These are phyloP conservation scores for Neofusicoccum kwambonambiense DNA, from an alignment of 2,329 filamentous ascomycete species.

Conservation along the genomic window DNA sequence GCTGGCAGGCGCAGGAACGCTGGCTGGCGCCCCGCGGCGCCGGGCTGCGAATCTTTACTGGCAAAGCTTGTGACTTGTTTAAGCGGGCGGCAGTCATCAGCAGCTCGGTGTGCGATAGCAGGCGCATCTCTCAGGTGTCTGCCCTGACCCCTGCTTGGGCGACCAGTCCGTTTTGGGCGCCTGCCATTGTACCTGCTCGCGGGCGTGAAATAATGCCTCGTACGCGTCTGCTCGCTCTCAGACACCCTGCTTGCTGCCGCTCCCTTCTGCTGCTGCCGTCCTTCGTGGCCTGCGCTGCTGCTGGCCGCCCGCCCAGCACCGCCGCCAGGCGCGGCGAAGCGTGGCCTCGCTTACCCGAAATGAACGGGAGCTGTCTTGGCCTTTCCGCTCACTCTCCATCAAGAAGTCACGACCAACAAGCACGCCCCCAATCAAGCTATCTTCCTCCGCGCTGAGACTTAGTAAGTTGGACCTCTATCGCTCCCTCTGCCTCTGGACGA, in stretches of 20 bases:
- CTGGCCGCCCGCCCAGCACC: background rate
- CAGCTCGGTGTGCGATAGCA: slow-evolving; percentile 5
- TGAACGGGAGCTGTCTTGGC: background rate
- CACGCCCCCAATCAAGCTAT: slow-evolving; percentile 17
- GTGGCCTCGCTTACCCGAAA: slow-evolving; percentile 10
- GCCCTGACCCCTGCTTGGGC: background rate
- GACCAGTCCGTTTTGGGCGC: slow-evolving; percentile 15
- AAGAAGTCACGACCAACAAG: slow-evolving; percentile 11
- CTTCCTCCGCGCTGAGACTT: slow-evolving; percentile 19
- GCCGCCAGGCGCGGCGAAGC: background rate
- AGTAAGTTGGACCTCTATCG: slow-evolving; percentile 15
- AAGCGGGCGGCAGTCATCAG: background rate
- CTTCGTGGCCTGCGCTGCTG: background rate
- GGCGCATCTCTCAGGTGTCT: slow-evolving; percentile 14
- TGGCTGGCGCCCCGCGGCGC: no score
- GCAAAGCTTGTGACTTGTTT: slow-evolving; percentile 1
- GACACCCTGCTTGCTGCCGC: background rate
- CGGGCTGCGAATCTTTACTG: no score
- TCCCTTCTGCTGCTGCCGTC: background rate
- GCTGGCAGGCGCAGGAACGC: background rate
- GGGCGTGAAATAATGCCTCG: slow-evolving; percentile 13
- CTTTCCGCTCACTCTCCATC: slow-evolving; percentile 10
- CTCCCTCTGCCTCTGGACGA: slow-evolving; percentile 6
- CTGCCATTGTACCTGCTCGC: slow-evolving; percentile 17
- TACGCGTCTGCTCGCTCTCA: slow-evolving; percentile 1